Evolutionary conservation across 495 filamentous ascomycete genomes (phyloP), one percentile per base, ranked within the genome.

Genomic region (Hyaloscypha variabilis): DNA sequence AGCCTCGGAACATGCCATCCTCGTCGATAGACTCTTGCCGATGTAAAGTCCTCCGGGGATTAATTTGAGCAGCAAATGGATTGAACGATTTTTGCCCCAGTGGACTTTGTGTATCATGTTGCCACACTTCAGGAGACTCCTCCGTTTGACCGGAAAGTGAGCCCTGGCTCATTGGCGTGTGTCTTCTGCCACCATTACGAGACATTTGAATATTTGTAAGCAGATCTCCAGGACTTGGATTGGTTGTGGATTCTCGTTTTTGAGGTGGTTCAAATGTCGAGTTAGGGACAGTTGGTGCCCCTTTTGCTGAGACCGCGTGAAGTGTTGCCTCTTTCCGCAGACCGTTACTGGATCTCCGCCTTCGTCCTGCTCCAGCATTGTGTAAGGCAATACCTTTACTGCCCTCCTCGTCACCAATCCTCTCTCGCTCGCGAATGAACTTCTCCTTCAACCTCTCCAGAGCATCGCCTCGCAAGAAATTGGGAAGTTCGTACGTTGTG

Each of bases 351-450:
- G 94, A 92, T 51, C 91, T 84, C 66, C 85, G 85, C 67, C 89
- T 86, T 50, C 86, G 85, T 51, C 83, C 80, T 28, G 83, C 82
- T 19, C 83, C 85, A 2, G 82, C 68, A 68, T 99, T 99, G 73
- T 98, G 96, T 34, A 99, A 79, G 8, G 96, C 96, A 70, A 99
- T 98, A 19, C 96, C 95, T 77, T 98, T 98, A 65, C 87, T 89
- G 23, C 88, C 83, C 63, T 99, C 94, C 72, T 96, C 93, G 0
- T 86, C 83, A 3, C 90, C 90, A 26, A 95, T 82, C 28, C 94
- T 89, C 71, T 98, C 93, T 73, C 87, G 82, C 73, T 99, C 94
- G 39, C 88, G 85, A 53, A 84, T 84, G 69, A 99, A 98, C 67
- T 98, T 98, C 64, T 96, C 91, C 74, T 98, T 99, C 60, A 99